Evolutionary conservation across 495 filamentous ascomycete genomes (phyloP).

Genomic region (Diplogelasinospora grovesii): DNA sequence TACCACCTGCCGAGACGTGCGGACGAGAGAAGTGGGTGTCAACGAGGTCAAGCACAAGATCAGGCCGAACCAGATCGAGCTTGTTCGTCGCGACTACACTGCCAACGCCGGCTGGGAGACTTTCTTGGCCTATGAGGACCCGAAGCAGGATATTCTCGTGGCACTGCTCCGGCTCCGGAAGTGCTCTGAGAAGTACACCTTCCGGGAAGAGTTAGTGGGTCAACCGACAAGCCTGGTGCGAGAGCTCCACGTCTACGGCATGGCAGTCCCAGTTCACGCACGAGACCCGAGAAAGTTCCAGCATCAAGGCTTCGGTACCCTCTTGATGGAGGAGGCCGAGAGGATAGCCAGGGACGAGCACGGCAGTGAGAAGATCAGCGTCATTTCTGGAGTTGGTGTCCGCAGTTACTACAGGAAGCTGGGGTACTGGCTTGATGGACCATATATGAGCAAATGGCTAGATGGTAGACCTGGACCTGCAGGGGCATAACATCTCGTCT

Average conservation of each 20-base stretch:
- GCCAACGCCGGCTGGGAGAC: constrained; percentile 98
- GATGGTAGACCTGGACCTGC: constrained; percentile 32
- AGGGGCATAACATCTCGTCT: not conserved
- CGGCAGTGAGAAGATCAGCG: constrained; percentile 84
- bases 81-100: constrained; percentile 89
- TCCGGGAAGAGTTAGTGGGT: constrained; percentile 75
- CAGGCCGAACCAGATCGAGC: constrained; percentile 89
- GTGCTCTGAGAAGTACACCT: constrained; percentile 84
- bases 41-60: constrained; percentile 99
- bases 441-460: constrained; percentile 75
- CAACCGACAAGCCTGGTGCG: constrained; percentile 89
- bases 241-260: constrained; percentile 94
- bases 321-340: constrained; percentile 97
- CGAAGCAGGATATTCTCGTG: constrained; percentile 96
- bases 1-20: constrained; percentile 94
- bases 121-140: constrained; percentile 95
- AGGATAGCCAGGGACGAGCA: constrained; percentile 91
- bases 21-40: constrained; percentile 93
- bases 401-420: constrained; percentile 88
- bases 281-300: constrained; percentile 94
- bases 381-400: constrained; percentile 93
- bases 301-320: constrained; percentile 93
- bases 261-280: constrained; percentile 89
- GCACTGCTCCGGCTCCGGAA: constrained; percentile 84
- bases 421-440: constrained; percentile 87